Conservation (phyloP, 148 eudicot genomes). For the Rhododendron ovatum region DNA sequence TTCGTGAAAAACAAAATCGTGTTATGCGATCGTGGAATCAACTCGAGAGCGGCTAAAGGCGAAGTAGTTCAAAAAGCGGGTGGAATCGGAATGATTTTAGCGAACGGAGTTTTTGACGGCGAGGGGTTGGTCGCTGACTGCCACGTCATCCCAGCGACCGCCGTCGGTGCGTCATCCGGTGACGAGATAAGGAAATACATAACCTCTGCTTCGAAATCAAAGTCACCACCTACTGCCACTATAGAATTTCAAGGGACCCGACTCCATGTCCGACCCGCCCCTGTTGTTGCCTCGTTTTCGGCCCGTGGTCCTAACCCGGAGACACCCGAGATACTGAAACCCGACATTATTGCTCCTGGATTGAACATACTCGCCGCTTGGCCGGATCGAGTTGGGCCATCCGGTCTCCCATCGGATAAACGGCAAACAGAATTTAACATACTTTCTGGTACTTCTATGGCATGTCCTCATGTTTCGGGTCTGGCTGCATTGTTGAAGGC, state of each 20-base stretch:
- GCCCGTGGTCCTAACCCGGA: slow-evolving; percentile 91
- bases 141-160: slow-evolving; percentile 77
- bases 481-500: slow-evolving; percentile 77
- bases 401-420: slow-evolving; percentile 53
- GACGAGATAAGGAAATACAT: slow-evolving; percentile 69
- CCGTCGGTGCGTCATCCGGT: slow-evolving; percentile 66
- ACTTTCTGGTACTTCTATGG: slow-evolving; percentile 92
- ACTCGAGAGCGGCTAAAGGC: slow-evolving; percentile 81
- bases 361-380: slow-evolving; percentile 83
- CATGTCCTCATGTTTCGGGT: slow-evolving; percentile 94
- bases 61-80: slow-evolving; percentile 77
- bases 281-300: slow-evolving; percentile 84
- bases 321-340: slow-evolving; percentile 78
- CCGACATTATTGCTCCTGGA: slow-evolving; percentile 88
- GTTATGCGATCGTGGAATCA: slow-evolving; percentile 87
- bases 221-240: slow-evolving; percentile 43
- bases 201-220: slow-evolving; percentile 20
- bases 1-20: slow-evolving; percentile 65
- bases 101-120: slow-evolving; percentile 88
- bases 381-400: slow-evolving; percentile 74
- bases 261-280: slow-evolving; percentile 70
- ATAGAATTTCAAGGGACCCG: slow-evolving; percentile 68
- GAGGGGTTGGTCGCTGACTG: slow-evolving; percentile 97
- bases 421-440: slow-evolving; percentile 79
- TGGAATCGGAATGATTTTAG: slow-evolving; percentile 80